phyloP scores from a whole-genome alignment of 352 stramenopile genomes.

The Globisporangium uncinulatum region DNA sequence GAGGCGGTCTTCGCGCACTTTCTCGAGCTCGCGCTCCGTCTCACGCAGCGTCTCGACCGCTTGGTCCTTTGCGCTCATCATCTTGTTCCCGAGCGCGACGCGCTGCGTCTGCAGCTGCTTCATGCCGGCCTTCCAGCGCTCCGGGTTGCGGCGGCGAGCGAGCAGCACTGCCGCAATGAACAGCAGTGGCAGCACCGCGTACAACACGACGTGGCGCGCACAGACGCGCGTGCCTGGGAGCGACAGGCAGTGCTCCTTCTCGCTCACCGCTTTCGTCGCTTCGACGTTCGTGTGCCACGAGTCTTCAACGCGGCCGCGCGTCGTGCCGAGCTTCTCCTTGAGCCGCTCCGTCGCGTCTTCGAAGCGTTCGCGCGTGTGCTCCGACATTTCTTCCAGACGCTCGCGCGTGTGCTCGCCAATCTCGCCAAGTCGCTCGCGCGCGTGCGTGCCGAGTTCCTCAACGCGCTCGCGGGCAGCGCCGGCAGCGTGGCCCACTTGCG shows the following conservation, averaged over 20 bases:
- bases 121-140: constrained; percentile 56
- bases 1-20: constrained; percentile 28
- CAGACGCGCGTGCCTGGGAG: constrained; percentile 39
- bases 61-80: constrained; percentile 37
- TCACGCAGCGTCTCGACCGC: constrained; percentile 29
- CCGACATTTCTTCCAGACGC: constrained; percentile 16
- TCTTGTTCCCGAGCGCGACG: constrained; percentile 35
- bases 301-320: constrained; percentile 35
- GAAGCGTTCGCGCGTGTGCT: constrained; percentile 16
- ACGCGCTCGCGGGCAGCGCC: constrained; percentile 17
- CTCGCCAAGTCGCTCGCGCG: constrained; percentile 30
- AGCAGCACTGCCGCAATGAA: constrained; percentile 28
- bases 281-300: constrained; percentile 55
- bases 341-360: constrained; percentile 40
- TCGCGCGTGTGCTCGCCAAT: constrained; percentile 22
- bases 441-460: constrained; percentile 23
- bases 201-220: constrained; percentile 28
- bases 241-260: constrained; percentile 49
- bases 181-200: constrained; percentile 36
- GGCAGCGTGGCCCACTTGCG: constrained; percentile 41
- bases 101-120: constrained; percentile 43
- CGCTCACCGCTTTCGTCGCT: constrained; percentile 30
- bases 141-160: constrained; percentile 56
- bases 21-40: constrained; percentile 21
- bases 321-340: constrained; percentile 32